Percentiles rank a stretch among this genome's conserved stretches.
Evolutionary conservation across 371 early-diverging fungal genomes (phyloP).

Genomic region (Mortierella sp.): DNA sequence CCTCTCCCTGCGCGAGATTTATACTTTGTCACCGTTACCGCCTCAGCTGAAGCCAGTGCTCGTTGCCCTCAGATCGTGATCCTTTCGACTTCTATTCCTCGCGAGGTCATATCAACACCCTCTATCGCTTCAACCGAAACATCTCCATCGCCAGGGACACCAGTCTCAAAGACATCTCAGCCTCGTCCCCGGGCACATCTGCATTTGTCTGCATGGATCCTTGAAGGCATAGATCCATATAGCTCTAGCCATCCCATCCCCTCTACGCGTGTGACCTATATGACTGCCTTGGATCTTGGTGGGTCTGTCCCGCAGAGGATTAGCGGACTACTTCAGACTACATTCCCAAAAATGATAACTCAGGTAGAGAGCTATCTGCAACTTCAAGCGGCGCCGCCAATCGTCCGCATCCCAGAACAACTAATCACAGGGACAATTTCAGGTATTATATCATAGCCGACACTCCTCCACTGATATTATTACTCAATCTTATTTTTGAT

Average conservation of each 20-base stretch:
- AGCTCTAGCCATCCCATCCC: conserved; percentile 73
- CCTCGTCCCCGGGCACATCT: conserved; percentile 60
- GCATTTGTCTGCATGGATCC: conserved; percentile 69
- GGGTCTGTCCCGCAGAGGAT: conserved; percentile 65
- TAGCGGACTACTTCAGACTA: conserved; percentile 64
- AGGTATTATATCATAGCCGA: conserved; percentile 7
- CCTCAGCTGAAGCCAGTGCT: conserved; percentile 53
- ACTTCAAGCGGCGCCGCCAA: conserved; percentile 64
- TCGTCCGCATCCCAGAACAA: conserved; percentile 52
- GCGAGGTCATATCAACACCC: neutral
- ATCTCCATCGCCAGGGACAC: conserved; percentile 58
- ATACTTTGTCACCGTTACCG: conserved; percentile 45
- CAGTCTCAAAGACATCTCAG: conserved; percentile 54
- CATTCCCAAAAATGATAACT: conserved; percentile 62
- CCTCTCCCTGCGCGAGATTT: conserved; percentile 64
- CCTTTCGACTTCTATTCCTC: conserved; percentile 50
- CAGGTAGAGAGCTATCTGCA: conserved; percentile 64
- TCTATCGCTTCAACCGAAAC: conserved; percentile 41
- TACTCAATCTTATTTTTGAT: neutral
- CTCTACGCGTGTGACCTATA: conserved; percentile 65
- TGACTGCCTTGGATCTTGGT: conserved; percentile 67
- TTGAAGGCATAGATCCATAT: conserved; percentile 71
- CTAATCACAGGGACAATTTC: conserved; percentile 15
- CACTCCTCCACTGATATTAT: neutral
- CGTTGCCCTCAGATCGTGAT: conserved; percentile 56